Conservation (phyloP, 192 early-diverging fungal genomes). For the Coemansia sp. region DNA sequence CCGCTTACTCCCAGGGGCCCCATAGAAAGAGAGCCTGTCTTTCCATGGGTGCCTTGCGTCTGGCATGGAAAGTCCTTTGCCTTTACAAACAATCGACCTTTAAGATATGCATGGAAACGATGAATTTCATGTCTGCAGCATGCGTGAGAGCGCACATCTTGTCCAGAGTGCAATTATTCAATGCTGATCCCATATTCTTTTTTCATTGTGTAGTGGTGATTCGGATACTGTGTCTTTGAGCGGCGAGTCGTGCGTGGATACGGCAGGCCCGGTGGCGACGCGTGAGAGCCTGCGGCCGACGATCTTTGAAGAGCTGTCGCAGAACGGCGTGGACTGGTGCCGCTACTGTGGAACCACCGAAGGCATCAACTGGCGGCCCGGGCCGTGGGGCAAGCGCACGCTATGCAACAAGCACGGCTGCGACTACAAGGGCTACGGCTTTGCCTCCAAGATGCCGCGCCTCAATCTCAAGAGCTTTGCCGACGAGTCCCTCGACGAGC, state of each 20-base stretch:
- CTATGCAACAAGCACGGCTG: conserved; percentile 96
- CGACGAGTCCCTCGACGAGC: conserved; percentile 72
- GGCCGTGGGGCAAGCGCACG: conserved; percentile 92
- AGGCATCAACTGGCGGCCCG: conserved; percentile 85
- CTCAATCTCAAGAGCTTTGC: conserved; percentile 76
- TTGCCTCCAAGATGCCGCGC: conserved; percentile 82
- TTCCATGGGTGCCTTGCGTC: too few species aligned
- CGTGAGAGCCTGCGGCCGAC: conserved; percentile 53
- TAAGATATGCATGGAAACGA: too few species aligned
- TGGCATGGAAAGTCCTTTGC: too few species aligned
- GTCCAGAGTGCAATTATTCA: neutral
- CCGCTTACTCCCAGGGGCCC: too few species aligned
- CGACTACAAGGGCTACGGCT: conserved; percentile 93
- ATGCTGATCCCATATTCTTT: neutral
- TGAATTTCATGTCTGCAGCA: too few species aligned
- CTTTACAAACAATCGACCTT: too few species aligned
- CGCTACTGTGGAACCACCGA: conserved; percentile 90
- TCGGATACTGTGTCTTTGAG: conserved; percentile 49
- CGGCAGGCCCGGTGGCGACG: conserved; percentile 21
- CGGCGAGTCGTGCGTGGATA: conserved; percentile 51
- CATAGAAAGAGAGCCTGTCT: too few species aligned
- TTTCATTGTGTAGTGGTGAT: conserved; percentile 29
- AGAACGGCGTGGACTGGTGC: conserved; percentile 72
- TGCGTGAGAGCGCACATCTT: too few species aligned
- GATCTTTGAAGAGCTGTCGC: conserved; percentile 49